A percentile compares a stretch with the other conserved stretches of the same genome.
These are phyloP conservation scores for Monilinia fructigena DNA, from an alignment of 2,329 filamentous ascomycete species.

Conservation along the genomic window DNA sequence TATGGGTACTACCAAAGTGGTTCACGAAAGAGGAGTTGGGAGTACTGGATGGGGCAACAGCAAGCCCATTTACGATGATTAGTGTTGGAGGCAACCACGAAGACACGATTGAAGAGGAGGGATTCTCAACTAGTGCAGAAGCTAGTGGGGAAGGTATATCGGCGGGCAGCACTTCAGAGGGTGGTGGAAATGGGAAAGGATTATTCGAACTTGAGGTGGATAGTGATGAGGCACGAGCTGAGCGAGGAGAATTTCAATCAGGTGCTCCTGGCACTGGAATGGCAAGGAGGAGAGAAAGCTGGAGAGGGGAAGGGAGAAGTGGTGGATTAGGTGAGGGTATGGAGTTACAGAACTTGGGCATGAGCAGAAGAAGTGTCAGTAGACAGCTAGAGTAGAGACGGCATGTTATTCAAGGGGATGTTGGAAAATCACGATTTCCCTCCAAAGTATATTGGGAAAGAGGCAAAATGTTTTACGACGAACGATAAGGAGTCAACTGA, in stretches of 20 bases:
- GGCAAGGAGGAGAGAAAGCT: conserved; percentile 18
- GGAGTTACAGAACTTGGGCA: conserved; percentile 28
- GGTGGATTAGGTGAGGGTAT: conserved; percentile 24
- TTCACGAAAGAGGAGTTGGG: conserved; percentile 35
- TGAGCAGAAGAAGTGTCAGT: conserved; percentile 35
- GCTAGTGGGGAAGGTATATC: conserved; percentile 24
- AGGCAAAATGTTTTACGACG: too few species aligned
- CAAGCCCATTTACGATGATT: conserved; percentile 44
- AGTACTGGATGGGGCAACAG: conserved; percentile 64
- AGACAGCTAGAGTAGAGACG: conserved; percentile 29
- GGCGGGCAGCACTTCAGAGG: conserved; percentile 28
- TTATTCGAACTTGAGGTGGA: conserved; percentile 25
- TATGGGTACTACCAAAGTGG: conserved; percentile 44
- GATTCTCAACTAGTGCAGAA: conserved; percentile 24
- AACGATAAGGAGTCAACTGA: too few species aligned
- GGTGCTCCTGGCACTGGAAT: conserved; percentile 5
- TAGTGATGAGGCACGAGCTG: conserved; percentile 29
- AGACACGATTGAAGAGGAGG: conserved; percentile 39
- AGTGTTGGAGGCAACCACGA: conserved; percentile 38
- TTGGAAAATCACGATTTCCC: too few species aligned
- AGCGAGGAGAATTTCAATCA: conserved; percentile 31
- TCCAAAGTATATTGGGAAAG: too few species aligned
- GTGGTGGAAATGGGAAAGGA: conserved; percentile 26
- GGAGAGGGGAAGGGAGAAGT: conserved; percentile 30
- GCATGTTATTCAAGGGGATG: not conserved